Evolutionary conservation across 257 asterid species (phyloP).

Genomic region (Mitragyna speciosa): DNA sequence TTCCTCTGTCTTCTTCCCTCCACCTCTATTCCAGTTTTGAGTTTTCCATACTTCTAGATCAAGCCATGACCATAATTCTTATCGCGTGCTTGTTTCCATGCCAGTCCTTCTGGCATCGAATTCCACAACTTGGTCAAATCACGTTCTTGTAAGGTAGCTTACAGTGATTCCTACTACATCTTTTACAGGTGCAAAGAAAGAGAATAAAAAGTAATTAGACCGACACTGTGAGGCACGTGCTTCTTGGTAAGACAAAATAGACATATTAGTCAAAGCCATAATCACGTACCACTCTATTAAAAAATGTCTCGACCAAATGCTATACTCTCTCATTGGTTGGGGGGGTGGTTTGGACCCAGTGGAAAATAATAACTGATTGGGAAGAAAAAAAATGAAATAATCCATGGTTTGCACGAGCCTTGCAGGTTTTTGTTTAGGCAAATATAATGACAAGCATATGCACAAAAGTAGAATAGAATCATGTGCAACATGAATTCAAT

Average conservation of each 20-base stretch:
- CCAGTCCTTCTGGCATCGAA: no score
- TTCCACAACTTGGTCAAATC: no score
- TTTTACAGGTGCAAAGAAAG: no score
- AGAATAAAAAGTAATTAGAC: background rate
- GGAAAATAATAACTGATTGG: no score
- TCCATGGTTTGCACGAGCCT: background rate
- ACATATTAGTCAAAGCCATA: constrained; percentile 4
- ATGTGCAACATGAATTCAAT: constrained; percentile 8
- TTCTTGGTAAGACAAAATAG: background rate
- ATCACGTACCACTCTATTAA: no score
- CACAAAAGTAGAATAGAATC: background rate
- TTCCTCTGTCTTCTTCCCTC: background rate
- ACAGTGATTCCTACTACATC: no score
- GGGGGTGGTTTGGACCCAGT: background rate
- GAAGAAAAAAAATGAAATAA: background rate
- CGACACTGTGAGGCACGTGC: background rate
- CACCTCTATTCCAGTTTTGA: no score
- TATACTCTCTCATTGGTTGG: background rate
- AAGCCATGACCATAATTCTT: no score
- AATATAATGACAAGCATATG: constrained; percentile 3
- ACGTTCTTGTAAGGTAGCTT: no score
- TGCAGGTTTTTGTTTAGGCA: background rate
- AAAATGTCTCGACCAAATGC: background rate
- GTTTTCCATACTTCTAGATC: no score
- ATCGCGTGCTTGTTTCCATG: no score